Evolutionary conservation across 164 flowering plant genomes (phyloP).

Genomic region (Chimonanthus praecox): DNA sequence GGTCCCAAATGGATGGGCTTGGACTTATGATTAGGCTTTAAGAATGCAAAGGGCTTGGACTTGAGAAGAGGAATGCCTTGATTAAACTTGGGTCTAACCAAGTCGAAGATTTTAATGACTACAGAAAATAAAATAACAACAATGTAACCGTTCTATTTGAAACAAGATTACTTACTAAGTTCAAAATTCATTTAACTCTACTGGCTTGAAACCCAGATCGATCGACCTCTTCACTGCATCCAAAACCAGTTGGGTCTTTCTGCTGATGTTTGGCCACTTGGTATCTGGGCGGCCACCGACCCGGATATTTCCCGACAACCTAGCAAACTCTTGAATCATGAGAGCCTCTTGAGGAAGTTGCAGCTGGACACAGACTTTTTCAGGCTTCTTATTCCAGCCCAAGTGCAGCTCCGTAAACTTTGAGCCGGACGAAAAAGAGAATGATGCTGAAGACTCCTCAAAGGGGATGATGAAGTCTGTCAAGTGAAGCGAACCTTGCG

Average conservation of each 20-base stretch:
- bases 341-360: conserved; percentile 36
- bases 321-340: conserved; percentile 33
- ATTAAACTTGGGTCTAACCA: too few relatives aligned
- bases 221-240: conserved; percentile 35
- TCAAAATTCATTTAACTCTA: conserved; percentile 4
- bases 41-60: too few relatives aligned
- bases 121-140: too few relatives aligned
- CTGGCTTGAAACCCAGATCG: conserved; percentile 16
- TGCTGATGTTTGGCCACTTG: conserved; percentile 25
- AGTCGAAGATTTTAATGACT: too few relatives aligned
- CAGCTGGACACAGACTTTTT: conserved; percentile 9
- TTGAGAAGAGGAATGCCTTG: too few relatives aligned
- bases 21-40: too few relatives aligned
- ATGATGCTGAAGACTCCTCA: conserved; percentile 19
- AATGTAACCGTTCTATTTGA: too few relatives aligned
- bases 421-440: conserved; percentile 6
- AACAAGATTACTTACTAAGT: too few relatives aligned
- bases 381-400: conserved; percentile 20
- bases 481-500: conserved; percentile 21
- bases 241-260: conserved; percentile 31
- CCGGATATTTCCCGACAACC: conserved; percentile 16
- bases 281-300: conserved; percentile 17
- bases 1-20: too few relatives aligned
- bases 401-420: conserved; percentile 14
- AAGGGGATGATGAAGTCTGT: conserved; percentile 30